These are phyloP conservation scores for Cladosporium sp. DNA, from an alignment of 2,329 filamentous ascomycete genomes.

Conservation along the genomic window DNA sequence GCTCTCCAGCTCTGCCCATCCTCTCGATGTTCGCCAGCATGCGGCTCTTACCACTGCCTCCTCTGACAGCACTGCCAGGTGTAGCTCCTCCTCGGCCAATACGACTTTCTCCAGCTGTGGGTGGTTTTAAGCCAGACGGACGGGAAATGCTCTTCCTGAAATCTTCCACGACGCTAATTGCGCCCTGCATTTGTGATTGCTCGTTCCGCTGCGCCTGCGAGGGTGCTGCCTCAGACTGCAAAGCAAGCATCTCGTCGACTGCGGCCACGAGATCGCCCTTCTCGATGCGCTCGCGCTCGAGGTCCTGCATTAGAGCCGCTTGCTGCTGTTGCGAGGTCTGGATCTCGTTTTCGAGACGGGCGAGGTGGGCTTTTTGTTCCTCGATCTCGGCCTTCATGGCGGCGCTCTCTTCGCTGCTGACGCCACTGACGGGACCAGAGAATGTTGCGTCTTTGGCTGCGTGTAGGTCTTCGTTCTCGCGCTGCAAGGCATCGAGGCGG, in stretches of 20 bases:
- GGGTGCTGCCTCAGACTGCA: conserved; percentile 48
- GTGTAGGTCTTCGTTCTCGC: conserved; percentile 72
- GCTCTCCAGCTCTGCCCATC: conserved; percentile 60
- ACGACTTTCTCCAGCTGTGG: conserved; percentile 45
- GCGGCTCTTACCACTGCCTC: conserved; percentile 55
- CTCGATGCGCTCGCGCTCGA: conserved; percentile 73
- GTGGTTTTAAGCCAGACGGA: conserved; percentile 52
- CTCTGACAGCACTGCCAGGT: conserved; percentile 23
- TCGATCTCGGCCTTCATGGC: conserved; percentile 50
- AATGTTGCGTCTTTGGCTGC: conserved; percentile 62
- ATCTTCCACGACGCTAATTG: conserved; percentile 40
- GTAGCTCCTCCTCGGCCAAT: conserved; percentile 31
- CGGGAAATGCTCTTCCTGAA: conserved; percentile 54
- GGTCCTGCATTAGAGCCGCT: conserved; percentile 64
- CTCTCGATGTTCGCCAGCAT: conserved; percentile 84
- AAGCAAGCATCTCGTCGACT: conserved; percentile 77
- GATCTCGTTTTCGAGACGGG: conserved; percentile 70
- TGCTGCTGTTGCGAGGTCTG: conserved; percentile 63
- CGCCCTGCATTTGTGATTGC: conserved; percentile 16
- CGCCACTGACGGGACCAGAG: conserved; percentile 44
- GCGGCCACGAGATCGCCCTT: conserved; percentile 78
- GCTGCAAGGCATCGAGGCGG: conserved; percentile 63
- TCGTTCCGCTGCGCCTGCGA: conserved; percentile 29
- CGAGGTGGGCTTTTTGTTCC: conserved; percentile 65
- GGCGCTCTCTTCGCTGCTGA: conserved; percentile 24